Conservation (phyloP, 805 yeast species). For the Ogataea glucozyma region DNA sequence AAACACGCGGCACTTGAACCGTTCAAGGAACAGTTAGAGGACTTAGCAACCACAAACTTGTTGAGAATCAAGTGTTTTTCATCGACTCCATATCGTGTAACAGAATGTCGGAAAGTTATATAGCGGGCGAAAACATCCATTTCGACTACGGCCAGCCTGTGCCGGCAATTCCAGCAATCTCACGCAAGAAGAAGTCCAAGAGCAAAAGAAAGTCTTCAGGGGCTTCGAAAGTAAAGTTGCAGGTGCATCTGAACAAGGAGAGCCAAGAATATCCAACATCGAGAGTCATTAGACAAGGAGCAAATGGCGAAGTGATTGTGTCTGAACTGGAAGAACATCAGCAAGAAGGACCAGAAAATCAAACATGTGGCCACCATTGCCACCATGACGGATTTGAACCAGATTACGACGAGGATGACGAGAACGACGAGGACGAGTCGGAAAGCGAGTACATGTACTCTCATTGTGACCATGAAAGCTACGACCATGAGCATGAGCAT, state of each 20-base stretch:
- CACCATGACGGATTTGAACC: conserved; percentile 9
- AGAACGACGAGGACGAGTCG: conserved; percentile 17
- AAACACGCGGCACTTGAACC: no score
- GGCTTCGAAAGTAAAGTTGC: conserved; percentile 21
- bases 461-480: conserved; percentile 19
- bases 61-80: no score
- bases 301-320: conserved; percentile 75
- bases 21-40: not conserved
- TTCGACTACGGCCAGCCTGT: conserved; percentile 28
- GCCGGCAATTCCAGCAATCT: not conserved
- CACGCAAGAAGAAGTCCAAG: conserved; percentile 20
- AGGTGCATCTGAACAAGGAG: conserved; percentile 54
- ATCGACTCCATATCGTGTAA: no score
- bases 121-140: conserved; percentile 34
- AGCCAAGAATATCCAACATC: conserved; percentile 70
- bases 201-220: conserved; percentile 18
- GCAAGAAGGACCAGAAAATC: conserved; percentile 22
- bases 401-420: conserved; percentile 13
- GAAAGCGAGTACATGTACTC: conserved; percentile 17
- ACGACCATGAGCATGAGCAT: no score
- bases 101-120: conserved; percentile 23
- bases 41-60: not conserved
- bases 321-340: conserved; percentile 44
- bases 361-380: not conserved
- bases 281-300: conserved; percentile 64